Conservation (phyloP, 2,329 filamentous ascomycete genomes). For the Plenodomus tracheiphilus region DNA sequence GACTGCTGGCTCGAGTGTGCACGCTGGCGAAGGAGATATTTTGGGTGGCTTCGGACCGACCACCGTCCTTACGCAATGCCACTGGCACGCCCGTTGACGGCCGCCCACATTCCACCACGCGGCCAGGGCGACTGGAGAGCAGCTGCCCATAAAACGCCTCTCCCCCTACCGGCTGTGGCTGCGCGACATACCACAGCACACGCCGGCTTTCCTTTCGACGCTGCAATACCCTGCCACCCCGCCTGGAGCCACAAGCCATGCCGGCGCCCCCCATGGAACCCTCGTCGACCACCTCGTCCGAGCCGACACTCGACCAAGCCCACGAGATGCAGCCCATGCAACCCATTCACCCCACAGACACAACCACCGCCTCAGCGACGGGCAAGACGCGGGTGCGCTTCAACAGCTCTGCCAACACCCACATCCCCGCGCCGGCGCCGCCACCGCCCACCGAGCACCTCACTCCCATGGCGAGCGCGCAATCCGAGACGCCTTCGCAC, state of each 20-base stretch:
- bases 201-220: no score
- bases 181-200: no score
- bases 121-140: background rate
- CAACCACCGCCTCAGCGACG: conserved; percentile 8
- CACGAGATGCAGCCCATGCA: conserved; percentile 10
- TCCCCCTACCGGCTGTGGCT: no score
- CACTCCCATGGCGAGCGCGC: conserved; percentile 12
- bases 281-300: conserved; percentile 15
- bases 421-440: conserved; percentile 12
- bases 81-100: conserved; percentile 2
- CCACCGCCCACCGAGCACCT: conserved; percentile 7
- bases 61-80: background rate
- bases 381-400: conserved; percentile 28
- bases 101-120: background rate
- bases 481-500: conserved; percentile 16
- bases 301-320: conserved; percentile 12
- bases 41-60: conserved; percentile 3
- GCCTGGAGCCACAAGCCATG: background rate
- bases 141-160: background rate
- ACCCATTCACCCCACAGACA: conserved; percentile 10
- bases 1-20: background rate
- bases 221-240: background rate
- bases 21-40: background rate
- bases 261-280: conserved; percentile 17
- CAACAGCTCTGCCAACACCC: conserved; percentile 30